Conservation (phyloP, 202 grass and related monocot species). For the Zoysia matrella region DNA sequence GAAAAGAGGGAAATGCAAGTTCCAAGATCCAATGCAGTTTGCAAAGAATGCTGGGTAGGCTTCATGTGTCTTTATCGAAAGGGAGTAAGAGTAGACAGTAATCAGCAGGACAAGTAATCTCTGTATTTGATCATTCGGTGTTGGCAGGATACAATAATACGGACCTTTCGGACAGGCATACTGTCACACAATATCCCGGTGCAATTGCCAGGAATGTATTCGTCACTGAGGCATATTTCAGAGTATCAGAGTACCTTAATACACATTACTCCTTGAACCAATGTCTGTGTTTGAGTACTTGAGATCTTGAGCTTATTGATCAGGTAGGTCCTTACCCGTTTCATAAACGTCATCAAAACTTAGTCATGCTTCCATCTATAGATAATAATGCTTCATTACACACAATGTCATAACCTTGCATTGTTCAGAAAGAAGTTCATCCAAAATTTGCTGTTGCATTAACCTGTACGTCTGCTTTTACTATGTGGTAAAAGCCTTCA, state of each 20-base stretch:
- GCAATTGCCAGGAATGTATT: neutral
- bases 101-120: conserved; percentile 1
- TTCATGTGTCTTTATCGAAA: conserved; percentile 50
- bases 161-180: neutral
- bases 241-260: neutral
- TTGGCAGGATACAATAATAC: conserved; percentile 1
- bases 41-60: conserved; percentile 49
- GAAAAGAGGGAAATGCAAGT: conserved; percentile 59
- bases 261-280: neutral
- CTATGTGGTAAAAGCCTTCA: neutral
- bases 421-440: neutral
- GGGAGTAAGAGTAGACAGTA: conserved; percentile 13
- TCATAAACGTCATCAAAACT: conserved; percentile 24
- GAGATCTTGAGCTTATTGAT: neutral
- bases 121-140: conserved; percentile 23
- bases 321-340: neutral
- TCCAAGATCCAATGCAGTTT: conserved; percentile 47
- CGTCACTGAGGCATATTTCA: neutral
- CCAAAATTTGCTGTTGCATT: neutral
- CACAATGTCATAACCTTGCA: conserved; percentile 3
- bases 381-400: conserved; percentile 11
- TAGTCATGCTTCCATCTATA: neutral
- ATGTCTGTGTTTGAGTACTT: neutral
- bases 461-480: conserved; percentile 5
- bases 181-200: neutral